Percentiles rank a stretch among this genome's conserved stretches.
phyloP scores from a whole-genome alignment of 2,329 filamentous ascomycete genomes.

The Pseudogymnoascus sp. region DNA sequence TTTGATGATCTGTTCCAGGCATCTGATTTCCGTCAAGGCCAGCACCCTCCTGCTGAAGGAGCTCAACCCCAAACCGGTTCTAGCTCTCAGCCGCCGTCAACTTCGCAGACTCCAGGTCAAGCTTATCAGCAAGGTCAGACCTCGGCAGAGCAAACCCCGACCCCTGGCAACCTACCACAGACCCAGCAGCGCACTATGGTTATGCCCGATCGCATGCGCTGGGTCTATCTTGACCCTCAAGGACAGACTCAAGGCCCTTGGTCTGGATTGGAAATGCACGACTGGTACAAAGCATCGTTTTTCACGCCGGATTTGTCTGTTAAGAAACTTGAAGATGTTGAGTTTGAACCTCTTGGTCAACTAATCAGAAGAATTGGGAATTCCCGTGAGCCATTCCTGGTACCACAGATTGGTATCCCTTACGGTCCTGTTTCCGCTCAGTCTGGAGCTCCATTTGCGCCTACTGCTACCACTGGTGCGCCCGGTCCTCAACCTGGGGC shows the following conservation, averaged over 20 bases:
- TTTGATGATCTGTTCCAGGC: slow-evolving; percentile 43
- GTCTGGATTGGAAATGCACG: slow-evolving; percentile 96
- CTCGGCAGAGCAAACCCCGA: slow-evolving; percentile 46
- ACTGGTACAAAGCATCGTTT: slow-evolving; percentile 99
- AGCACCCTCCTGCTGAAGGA: slow-evolving; percentile 24
- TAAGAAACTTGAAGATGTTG: slow-evolving; percentile 85
- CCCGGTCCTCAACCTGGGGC: slow-evolving; percentile 47
- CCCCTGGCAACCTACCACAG: slow-evolving; percentile 52
- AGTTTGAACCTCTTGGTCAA: slow-evolving; percentile 92
- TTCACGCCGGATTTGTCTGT: slow-evolving; percentile 92
- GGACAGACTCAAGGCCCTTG: slow-evolving; percentile 89
- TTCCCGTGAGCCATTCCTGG: slow-evolving; percentile 92
- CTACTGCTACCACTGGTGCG: slow-evolving; percentile 30
- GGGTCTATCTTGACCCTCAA: slow-evolving; percentile 95
- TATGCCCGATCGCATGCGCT: slow-evolving; percentile 97
- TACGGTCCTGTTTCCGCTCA: slow-evolving; percentile 65
- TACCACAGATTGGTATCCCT: slow-evolving; percentile 91
- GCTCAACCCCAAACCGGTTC: slow-evolving; percentile 21
- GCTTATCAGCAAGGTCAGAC: slow-evolving; percentile 27
- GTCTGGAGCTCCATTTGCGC: slow-evolving; percentile 27
- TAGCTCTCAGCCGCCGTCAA: slow-evolving; percentile 14
- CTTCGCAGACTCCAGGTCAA: slow-evolving; percentile 22
- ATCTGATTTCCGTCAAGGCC: slow-evolving; percentile 16
- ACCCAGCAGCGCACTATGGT: slow-evolving; percentile 83
- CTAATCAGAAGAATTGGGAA: slow-evolving; percentile 94